Evolutionary conservation across 257 asterid species (phyloP).

Genomic region (Solanum bulbocastanum): DNA sequence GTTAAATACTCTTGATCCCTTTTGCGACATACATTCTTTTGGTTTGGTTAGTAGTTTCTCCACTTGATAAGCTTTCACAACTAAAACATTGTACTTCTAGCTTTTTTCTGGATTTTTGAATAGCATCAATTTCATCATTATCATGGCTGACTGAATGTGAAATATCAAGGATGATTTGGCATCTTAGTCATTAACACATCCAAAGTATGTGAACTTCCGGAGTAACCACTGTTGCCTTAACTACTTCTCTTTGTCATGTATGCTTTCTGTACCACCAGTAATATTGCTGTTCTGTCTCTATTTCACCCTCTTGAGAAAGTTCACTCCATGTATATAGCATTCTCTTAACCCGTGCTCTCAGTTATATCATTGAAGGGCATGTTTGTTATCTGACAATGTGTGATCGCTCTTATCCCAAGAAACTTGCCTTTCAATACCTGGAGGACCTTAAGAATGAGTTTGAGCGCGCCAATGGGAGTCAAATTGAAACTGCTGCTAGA

Average conservation of each 20-base stretch:
- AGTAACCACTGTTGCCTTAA: background rate
- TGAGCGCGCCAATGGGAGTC: slow-evolving; percentile 73
- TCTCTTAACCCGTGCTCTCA: slow-evolving; percentile 48
- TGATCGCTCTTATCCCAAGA: slow-evolving; percentile 94
- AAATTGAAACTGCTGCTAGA: slow-evolving; percentile 96
- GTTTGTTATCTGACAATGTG: slow-evolving; percentile 97
- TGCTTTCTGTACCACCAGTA: background rate
- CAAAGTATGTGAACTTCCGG: background rate
- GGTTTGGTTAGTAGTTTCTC: background rate
- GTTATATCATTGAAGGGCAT: slow-evolving; percentile 87
- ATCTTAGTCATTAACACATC: background rate
- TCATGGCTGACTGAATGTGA: background rate
- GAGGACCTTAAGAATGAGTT: slow-evolving; percentile 96
- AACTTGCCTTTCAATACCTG: slow-evolving; percentile 84
- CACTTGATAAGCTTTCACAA: background rate
- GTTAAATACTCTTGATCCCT: background rate
- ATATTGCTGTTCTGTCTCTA: background rate
- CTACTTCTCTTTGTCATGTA: background rate
- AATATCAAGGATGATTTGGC: background rate
- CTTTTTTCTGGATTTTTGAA: background rate
- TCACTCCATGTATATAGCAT: background rate
- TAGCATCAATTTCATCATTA: background rate
- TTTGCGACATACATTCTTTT: background rate
- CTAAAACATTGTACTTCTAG: background rate
- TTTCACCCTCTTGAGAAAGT: background rate